Evolutionary conservation across 2,329 filamentous ascomycete species (phyloP), one percentile per base, ranked within the genome.

Genomic region (Aspergillus transmontanensis): DNA sequence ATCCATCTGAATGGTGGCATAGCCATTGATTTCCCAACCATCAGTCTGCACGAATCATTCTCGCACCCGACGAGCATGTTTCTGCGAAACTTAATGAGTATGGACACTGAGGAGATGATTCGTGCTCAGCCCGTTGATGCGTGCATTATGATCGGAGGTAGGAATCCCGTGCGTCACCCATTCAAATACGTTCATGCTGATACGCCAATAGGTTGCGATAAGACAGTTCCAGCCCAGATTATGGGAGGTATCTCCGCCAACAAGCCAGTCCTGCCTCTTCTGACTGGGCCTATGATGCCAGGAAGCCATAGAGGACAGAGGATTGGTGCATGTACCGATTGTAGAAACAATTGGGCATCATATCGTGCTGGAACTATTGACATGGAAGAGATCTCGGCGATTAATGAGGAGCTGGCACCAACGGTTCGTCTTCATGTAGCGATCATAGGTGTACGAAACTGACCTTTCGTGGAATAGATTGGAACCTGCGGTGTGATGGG

Each of bases 81-180:
- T 60, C 72, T 92, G 55, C 78, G 90, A 36, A 92, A 92, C 67
- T 71, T 92, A 61, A 92, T 93, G 90, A 89, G 87, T 67, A 91
- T 92, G 88, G 90, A 92, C 71, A 92, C 90, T 0, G 90, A 92
- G 74, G 90, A 92, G 79, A 92, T 92, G 90, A 87, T 92, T 59
- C 81, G 81, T 50, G 89, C 89, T 0, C 90, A 92, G 75, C 90
- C 90, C 0, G 82, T 90, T 19, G 90, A 93, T 76, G 86, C 87
- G 0, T 86, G 87, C 11, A 83, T 90, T 16, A 81, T 90, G 66
- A 88, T 92, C 68, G 89, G 89, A 55, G 89, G 87, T 87, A 61
- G 64, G 19, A 4, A 16, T 12, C 19, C 7, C 14, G 10, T 4
- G 3, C 6, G 2, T 2, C 2, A 16, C 12, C 10, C n/a, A 16